These are phyloP conservation scores for Paramyrothecium roridum DNA, from an alignment of 2,329 filamentous ascomycete genomes.

Conservation along the genomic window DNA sequence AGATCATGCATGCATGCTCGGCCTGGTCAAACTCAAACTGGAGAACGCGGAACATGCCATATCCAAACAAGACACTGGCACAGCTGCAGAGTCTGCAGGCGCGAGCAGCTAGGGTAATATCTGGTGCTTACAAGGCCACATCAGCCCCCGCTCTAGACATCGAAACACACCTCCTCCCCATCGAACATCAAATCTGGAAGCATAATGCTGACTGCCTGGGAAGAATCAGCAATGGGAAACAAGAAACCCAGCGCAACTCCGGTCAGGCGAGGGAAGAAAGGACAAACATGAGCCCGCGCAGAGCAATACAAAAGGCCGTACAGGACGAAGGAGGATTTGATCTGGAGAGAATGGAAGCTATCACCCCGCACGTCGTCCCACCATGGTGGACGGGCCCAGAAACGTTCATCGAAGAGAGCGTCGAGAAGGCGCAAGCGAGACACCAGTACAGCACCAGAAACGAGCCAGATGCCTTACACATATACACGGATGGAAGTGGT, in stretches of 20 bases:
- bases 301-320: not conserved
- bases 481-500: conserved; percentile 5
- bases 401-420: conserved; percentile 1
- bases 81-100: conserved; percentile 2
- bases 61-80: not conserved
- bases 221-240: not conserved
- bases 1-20: conserved; percentile 2
- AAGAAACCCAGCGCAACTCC: not conserved
- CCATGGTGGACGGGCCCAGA: not conserved
- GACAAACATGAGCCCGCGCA: not conserved
- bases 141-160: conserved; percentile 2
- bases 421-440: not conserved
- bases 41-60: no score
- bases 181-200: conserved; percentile 3
- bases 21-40: conserved; percentile 1
- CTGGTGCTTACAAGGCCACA: conserved; percentile 2
- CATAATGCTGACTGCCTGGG: not conserved
- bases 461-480: not conserved
- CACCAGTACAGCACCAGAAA: conserved; percentile 3
- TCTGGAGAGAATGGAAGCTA: not conserved
- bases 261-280: not conserved
- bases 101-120: conserved; percentile 1
- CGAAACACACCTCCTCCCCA: conserved; percentile 2
- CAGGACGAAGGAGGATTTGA: not conserved
- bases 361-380: not conserved